A percentile compares a stretch with the other conserved stretches of the same genome.
phyloP scores from a whole-genome alignment of 768 basidiomycete genomes.

The Russula lepida region DNA sequence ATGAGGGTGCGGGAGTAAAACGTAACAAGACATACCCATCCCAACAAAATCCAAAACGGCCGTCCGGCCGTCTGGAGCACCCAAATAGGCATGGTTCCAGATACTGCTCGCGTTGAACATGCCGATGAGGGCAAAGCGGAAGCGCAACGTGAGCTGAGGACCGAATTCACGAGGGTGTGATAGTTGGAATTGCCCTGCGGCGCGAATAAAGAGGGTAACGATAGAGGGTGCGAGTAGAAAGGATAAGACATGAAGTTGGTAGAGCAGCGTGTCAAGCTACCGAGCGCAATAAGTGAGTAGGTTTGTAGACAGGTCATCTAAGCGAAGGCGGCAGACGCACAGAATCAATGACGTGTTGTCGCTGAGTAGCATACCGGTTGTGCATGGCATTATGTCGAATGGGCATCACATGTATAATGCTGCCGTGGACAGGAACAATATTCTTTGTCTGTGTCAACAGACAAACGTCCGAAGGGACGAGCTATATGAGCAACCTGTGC shows the following conservation, averaged over 20 bases:
- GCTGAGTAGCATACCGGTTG: conserved; percentile 44
- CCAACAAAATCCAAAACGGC: conserved; percentile 75
- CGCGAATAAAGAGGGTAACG: conserved; percentile 44
- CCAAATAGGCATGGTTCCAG: conserved; percentile 50
- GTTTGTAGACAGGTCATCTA: conserved; percentile 12
- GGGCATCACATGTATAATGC: conserved; percentile 24
- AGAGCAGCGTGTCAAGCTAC: conserved; percentile 62
- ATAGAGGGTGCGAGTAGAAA: conserved; percentile 70
- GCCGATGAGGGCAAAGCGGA: conserved; percentile 53
- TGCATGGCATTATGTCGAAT: conserved; percentile 37
- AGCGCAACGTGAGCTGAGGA: conserved; percentile 53
- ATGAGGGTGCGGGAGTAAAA: background rate
- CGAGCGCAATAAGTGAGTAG: conserved; percentile 4
- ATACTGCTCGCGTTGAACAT: conserved; percentile 51
- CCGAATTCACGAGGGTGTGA: conserved; percentile 61
- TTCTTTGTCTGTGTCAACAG: conserved; percentile 7
- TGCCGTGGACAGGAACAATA: background rate
- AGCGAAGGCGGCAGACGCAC: conserved; percentile 32
- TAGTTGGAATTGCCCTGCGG: conserved; percentile 56
- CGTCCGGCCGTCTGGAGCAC: conserved; percentile 47
- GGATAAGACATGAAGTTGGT: conserved; percentile 66
- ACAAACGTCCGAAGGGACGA: conserved; percentile 15
- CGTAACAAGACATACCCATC: conserved; percentile 42
- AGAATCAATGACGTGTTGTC: conserved; percentile 61
- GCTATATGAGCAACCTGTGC: background rate